phyloP scores from a whole-genome alignment of 1,284 basidiomycete genomes.

The Anthracocystis panici-leucophaei region DNA sequence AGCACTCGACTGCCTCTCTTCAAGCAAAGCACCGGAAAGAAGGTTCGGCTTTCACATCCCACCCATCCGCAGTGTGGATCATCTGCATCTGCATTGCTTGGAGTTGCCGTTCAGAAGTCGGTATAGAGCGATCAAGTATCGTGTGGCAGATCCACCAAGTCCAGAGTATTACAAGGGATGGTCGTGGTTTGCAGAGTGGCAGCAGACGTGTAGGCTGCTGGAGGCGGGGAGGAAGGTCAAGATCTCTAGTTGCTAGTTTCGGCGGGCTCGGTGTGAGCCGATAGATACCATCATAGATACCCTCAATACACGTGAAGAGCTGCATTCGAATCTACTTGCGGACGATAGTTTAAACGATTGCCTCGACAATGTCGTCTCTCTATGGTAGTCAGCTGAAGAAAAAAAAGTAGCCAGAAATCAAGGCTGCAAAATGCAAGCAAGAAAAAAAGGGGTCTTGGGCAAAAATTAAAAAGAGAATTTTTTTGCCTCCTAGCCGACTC shows the following conservation, averaged over 20 bases:
- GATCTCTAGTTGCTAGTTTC: constrained; percentile 65
- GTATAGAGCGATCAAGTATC: constrained; percentile 75
- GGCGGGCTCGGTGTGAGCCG: background rate
- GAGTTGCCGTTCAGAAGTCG: constrained; percentile 76
- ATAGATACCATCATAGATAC: constrained; percentile 6
- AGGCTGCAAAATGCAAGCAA: no score
- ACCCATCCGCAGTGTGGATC: constrained; percentile 81
- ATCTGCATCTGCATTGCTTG: constrained; percentile 84
- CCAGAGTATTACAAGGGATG: constrained; percentile 75
- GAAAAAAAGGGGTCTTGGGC: no score
- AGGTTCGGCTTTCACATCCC: constrained; percentile 73
- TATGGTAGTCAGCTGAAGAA: no score
- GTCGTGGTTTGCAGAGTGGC: constrained; percentile 80
- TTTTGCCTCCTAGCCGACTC: constrained; percentile 58
- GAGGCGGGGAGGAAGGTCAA: constrained; percentile 74
- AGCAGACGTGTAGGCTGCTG: constrained; percentile 77
- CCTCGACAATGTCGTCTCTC: constrained; percentile 1
- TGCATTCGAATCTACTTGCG: background rate
- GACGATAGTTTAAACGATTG: no score
- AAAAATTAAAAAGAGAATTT: constrained; percentile 5
- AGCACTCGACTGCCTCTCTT: constrained; percentile 72
- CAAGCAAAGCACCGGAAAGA: constrained; percentile 31
- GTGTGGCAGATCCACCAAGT: constrained; percentile 67
- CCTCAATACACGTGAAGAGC: background rate
- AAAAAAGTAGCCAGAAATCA: background rate